Percentiles rank a stretch among this genome's conserved stretches.
Evolutionary conservation across 164 flowering plant species (phyloP).

Genomic region (Euptelea pleiosperma): DNA sequence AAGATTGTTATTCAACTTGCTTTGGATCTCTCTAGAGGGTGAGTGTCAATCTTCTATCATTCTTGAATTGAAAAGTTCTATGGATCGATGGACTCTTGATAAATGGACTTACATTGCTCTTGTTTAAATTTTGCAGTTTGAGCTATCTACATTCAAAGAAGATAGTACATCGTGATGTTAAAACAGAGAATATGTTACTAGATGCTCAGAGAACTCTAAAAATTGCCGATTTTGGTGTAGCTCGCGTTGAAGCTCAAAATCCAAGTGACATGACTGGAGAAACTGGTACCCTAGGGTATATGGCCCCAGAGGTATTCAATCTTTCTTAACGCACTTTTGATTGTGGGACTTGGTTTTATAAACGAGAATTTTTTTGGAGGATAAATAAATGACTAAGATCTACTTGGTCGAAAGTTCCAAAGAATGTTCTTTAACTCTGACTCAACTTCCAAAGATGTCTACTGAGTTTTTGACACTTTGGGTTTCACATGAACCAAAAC

Average conservation of each 20-base stretch:
- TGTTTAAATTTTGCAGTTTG: constrained; percentile 38
- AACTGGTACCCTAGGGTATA: constrained; percentile 91
- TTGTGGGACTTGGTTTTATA: too few relatives aligned
- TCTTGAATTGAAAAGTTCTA: background rate
- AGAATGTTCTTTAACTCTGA: too few relatives aligned
- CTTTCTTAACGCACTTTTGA: too few relatives aligned
- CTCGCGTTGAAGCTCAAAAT: constrained; percentile 80
- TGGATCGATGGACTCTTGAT: background rate
- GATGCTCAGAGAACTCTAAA: constrained; percentile 48
- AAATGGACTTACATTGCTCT: background rate
- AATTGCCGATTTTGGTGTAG: constrained; percentile 81
- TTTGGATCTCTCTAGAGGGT: constrained; percentile 31
- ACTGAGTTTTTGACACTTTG: too few relatives aligned
- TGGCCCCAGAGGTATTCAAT: constrained; percentile 89
- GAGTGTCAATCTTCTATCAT: background rate
- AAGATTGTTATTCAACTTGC: constrained; percentile 28
- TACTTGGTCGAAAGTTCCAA: too few relatives aligned
- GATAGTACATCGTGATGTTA: constrained; percentile 75
- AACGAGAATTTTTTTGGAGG: too few relatives aligned
- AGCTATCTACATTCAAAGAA: constrained; percentile 78
- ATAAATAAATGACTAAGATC: too few relatives aligned
- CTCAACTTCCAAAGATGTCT: too few relatives aligned
- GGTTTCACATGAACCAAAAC: too few relatives aligned
- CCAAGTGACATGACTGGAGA: constrained; percentile 90
- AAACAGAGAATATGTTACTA: constrained; percentile 80